Percentiles rank a stretch among this genome's conserved stretches.
Conservation (phyloP, 2,329 filamentous ascomycete species). For the Cordyceps cicadae region DNA sequence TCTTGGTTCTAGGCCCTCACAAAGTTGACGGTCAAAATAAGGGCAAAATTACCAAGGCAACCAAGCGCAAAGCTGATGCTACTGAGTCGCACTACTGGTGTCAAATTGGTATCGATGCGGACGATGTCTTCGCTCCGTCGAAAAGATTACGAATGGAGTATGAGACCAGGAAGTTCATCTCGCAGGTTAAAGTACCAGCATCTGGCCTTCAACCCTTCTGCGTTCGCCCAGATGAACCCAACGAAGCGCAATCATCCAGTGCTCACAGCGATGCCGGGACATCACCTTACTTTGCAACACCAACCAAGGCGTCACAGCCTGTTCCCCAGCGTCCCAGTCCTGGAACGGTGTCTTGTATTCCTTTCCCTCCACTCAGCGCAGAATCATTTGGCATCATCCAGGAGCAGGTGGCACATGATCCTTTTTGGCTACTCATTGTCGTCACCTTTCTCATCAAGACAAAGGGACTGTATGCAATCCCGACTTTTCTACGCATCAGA, state of each 20-base stretch:
- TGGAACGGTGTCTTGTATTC: constrained; percentile 45
- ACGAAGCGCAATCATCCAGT: not conserved
- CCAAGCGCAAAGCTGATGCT: not conserved
- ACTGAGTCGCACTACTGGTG: constrained; percentile 8
- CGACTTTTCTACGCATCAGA: constrained; percentile 63
- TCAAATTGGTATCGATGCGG: not conserved
- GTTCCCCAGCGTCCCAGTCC: constrained; percentile 28
- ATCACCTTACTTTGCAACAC: constrained; percentile 28
- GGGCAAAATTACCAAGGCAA: not conserved
- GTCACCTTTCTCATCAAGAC: constrained; percentile 83
- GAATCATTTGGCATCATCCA: constrained; percentile 71
- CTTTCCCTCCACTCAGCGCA: constrained; percentile 59
- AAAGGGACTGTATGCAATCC: constrained; percentile 63
- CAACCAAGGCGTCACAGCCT: constrained; percentile 10
- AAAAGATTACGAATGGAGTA: not conserved
- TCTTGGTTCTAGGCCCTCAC: not conserved
- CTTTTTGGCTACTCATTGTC: constrained; percentile 74
- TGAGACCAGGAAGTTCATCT: not conserved
- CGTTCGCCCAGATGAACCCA: not conserved
- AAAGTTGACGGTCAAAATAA: not conserved
- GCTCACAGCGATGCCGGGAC: not conserved
- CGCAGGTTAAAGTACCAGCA: not conserved
- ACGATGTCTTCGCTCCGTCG: not conserved
- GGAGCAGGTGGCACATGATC: constrained; percentile 64
- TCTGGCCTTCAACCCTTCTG: not conserved